A percentile compares a stretch with the other conserved stretches of the same genome.
Conservation (phyloP, 305 asterid species). For the Lippia alba region DNA sequence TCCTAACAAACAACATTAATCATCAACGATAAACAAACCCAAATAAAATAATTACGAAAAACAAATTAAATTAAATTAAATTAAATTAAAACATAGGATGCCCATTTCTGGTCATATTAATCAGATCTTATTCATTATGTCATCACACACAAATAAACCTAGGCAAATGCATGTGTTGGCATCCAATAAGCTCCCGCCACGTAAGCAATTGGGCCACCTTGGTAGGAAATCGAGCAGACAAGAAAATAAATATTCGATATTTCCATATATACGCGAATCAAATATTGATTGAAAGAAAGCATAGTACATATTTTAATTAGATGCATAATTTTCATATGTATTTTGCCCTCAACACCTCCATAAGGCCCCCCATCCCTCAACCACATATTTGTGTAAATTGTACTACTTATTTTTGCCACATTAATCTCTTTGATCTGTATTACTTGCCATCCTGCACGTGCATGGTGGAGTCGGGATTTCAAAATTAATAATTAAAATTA, state of each 20-base stretch:
- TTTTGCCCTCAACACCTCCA: conserved; percentile 14
- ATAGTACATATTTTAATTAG: not conserved
- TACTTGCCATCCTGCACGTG: no score
- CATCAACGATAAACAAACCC: not conserved
- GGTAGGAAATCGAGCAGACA: conserved; percentile 44
- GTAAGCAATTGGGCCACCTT: not conserved
- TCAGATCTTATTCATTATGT: not conserved
- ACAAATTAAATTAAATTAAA: not conserved
- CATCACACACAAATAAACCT: conserved; percentile 30
- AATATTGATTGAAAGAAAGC: conserved; percentile 19
- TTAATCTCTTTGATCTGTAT: not conserved
- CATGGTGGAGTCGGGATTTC: no score
- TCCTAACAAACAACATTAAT: not conserved
- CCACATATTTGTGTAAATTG: not conserved
- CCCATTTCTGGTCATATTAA: conserved; percentile 13
- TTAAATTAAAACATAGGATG: conserved; percentile 36
- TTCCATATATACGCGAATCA: conserved; percentile 32
- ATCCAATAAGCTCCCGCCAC: conserved; percentile 30
- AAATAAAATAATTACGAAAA: not conserved
- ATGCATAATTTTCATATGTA: conserved; percentile 15
- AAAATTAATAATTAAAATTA: no score
- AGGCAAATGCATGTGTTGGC: conserved; percentile 39
- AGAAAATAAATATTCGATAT: conserved; percentile 33
- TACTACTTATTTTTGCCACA: not conserved
- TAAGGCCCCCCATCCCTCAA: no score